Evolutionary conservation across 305 asterid species (phyloP), one percentile per base, ranked within the genome.

Genomic region (Stenogyne calaminthoides): DNA sequence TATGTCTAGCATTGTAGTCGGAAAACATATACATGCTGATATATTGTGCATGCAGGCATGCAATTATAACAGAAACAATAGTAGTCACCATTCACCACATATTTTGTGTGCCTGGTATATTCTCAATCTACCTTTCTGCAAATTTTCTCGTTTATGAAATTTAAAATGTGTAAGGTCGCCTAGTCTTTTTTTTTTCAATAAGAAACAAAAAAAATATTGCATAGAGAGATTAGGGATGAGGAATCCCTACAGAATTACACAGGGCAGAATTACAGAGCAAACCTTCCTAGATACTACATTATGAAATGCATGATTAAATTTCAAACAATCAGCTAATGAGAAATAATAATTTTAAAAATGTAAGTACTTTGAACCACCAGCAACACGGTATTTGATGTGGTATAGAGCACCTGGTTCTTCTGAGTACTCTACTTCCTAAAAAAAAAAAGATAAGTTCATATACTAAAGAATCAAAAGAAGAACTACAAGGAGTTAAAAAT

Each of bases 301-400:
- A n/a, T n/a, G 2, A 22, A 25, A 25, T 25, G 29, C 29, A 25
- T 25, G 70, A 49, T 6, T 47, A 67, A 59, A 67, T 54, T 40
- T 40, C 42, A 56, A 63, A 37, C 44, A 57, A 63, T 36, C 59
- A 73, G 51, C 56, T 14, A 10, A 64, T 42, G 56, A 39, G 70
- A 51, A 49, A 44, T 66, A 37, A 46, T 9, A 55, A 36, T 32
- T 69, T 69, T 14, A 18, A 56, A 54, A 47, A 46, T 22, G 62
- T 54, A 59, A 65, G 69, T 87, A 92, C 99, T 88, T 92, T 73
- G 98, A 85, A 76, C 98, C 98, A 80, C 98, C 99, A 75, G 98
- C 99, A 84, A 95, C 99, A 78, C 98, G 98, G 77, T 95, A 95
- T 85, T 95, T 92, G 77, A 95, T 95, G 87, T 95, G 83, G 87